Conservation (phyloP, 805 yeast genomes). For the Lachancea meyersii region DNA sequence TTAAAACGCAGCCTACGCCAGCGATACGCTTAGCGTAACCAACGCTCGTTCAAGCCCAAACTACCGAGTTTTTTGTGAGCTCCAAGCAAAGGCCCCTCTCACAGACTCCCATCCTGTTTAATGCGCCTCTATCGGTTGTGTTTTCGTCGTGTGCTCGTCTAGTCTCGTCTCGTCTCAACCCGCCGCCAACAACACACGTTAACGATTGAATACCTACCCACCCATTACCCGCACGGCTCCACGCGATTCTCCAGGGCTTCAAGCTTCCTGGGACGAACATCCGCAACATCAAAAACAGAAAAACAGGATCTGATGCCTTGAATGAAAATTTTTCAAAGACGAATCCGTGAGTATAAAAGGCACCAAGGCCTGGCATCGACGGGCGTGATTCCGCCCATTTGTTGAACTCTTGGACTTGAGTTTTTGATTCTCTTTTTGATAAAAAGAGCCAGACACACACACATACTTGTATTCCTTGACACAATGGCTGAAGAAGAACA, state of each 20-base stretch:
- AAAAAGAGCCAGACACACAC: not conserved
- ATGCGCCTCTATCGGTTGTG: too few relatives aligned
- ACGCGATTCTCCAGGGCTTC: conserved; percentile 5
- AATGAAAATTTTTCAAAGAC: conserved; percentile 4
- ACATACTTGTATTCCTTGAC: not conserved
- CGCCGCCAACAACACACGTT: not conserved
- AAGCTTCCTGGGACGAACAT: not conserved
- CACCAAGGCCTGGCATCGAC: conserved; percentile 2
- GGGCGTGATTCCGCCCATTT: conserved; percentile 3
- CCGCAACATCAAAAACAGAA: not conserved
- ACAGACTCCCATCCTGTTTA: too few relatives aligned
- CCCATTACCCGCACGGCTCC: conserved; percentile 3
- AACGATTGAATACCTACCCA: not conserved
- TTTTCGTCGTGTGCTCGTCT: too few relatives aligned
- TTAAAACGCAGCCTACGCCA: too few relatives aligned
- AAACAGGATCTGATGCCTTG: not conserved
- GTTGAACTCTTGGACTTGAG: not conserved
- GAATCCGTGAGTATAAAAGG: conserved; percentile 1
- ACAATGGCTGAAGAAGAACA: conserved; percentile 52
- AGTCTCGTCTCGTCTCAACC: not conserved
- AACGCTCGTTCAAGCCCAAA: too few relatives aligned
- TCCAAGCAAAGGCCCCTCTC: too few relatives aligned
- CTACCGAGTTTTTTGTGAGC: too few relatives aligned
- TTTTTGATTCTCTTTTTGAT: not conserved
- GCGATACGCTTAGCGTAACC: too few relatives aligned